These are phyloP conservation scores for Mediolabrus comicus DNA, from an alignment of 108 stramenopile species.

Conservation along the genomic window DNA sequence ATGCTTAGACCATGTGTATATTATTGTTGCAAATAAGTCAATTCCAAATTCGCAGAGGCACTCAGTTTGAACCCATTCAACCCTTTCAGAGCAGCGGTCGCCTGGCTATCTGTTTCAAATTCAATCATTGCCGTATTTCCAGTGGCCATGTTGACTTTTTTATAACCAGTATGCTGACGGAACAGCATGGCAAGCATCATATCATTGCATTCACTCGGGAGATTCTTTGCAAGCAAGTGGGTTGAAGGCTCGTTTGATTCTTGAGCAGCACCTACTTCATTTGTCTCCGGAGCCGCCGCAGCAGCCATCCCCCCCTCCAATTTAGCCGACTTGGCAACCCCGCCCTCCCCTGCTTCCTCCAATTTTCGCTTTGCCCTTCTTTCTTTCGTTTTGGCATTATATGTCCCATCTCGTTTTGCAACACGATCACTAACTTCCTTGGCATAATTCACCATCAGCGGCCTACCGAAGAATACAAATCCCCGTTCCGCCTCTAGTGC, in stretches of 20 bases:
- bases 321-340: conserved; percentile 16
- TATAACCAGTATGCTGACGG: conserved; percentile 88
- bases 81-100: conserved; percentile 79
- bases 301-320: conserved; percentile 17
- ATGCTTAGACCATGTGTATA: not conserved
- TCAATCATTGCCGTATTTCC: conserved; percentile 89
- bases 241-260: conserved; percentile 57
- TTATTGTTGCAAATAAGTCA: conserved; percentile 80
- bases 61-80: conserved; percentile 93
- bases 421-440: conserved; percentile 86
- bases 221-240: conserved; percentile 65
- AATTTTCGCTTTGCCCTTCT: conserved; percentile 38
- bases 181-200: conserved; percentile 93
- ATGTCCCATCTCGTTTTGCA: conserved; percentile 85
- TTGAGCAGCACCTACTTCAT: conserved; percentile 10
- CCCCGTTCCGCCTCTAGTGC: conserved; percentile 88
- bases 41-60: conserved; percentile 69
- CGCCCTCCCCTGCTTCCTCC: conserved; percentile 9
- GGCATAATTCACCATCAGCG: conserved; percentile 85
- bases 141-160: conserved; percentile 77
- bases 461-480: conserved; percentile 90
- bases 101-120: conserved; percentile 87
- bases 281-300: conserved; percentile 5
- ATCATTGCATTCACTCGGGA: conserved; percentile 86
- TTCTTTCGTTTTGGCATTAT: conserved; percentile 61